phyloP scores from a whole-genome alignment of 2,329 filamentous ascomycete species.

The Clonostachys rhizophaga region DNA sequence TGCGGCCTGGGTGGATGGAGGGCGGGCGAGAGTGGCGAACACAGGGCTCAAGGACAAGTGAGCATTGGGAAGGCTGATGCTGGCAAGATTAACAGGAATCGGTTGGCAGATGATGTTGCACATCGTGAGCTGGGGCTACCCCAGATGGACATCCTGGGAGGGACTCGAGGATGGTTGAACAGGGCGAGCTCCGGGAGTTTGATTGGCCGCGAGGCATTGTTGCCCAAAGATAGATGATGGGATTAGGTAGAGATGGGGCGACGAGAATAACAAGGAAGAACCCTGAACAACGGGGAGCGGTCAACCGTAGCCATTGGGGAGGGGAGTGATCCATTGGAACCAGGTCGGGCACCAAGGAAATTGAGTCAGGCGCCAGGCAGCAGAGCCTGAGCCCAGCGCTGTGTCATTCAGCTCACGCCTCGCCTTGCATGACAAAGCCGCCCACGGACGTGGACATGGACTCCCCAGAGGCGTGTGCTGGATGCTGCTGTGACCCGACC shows the following conservation, averaged over 20 bases:
- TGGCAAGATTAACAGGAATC: neutral
- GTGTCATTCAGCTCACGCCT: too few species aligned
- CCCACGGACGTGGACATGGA: too few species aligned
- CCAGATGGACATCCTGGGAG: neutral
- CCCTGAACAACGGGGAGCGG: slow-evolving; percentile 24
- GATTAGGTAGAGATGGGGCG: slow-evolving; percentile 16
- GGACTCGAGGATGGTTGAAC: slow-evolving; percentile 20
- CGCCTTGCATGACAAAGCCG: too few species aligned
- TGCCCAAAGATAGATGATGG: slow-evolving; percentile 18
- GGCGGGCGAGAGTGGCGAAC: too few species aligned
- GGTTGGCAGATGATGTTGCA: neutral
- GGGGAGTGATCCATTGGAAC: slow-evolving; percentile 10
- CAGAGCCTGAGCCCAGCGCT: slow-evolving; percentile 7
- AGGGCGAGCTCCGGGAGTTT: slow-evolving; percentile 10
- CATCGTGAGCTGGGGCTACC: slow-evolving; percentile 1
- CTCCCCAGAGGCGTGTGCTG: too few species aligned
- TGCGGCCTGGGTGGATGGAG: too few species aligned
- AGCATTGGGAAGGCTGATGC: neutral
- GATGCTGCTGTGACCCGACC: too few species aligned
- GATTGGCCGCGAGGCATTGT: slow-evolving; percentile 23
- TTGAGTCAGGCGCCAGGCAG: slow-evolving; percentile 11
- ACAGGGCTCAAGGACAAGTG: too few species aligned
- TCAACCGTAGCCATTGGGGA: slow-evolving; percentile 9
- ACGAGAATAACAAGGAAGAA: slow-evolving; percentile 20
- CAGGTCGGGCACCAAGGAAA: slow-evolving; percentile 18